phyloP scores from a whole-genome alignment of 768 basidiomycete species.

The Boletus rubropictus region DNA sequence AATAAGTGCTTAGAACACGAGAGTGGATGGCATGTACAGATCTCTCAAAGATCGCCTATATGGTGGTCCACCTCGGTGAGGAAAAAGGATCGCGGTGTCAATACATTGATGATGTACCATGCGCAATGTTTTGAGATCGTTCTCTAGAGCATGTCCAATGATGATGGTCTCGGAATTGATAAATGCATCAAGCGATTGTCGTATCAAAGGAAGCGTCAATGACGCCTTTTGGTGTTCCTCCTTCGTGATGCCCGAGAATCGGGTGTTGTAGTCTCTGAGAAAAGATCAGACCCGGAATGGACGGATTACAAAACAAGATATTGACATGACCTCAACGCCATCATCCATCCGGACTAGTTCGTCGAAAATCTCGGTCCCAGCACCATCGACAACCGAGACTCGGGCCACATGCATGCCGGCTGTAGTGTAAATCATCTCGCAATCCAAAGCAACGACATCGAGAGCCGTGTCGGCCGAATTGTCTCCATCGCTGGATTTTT shows the following conservation, averaged over 20 bases:
- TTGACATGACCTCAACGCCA: slow-evolving; percentile 71
- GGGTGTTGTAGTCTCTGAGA: slow-evolving; percentile 81
- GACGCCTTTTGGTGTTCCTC: slow-evolving; percentile 56
- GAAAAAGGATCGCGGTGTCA: slow-evolving; percentile 85
- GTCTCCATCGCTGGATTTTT: slow-evolving; percentile 1
- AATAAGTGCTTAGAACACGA: slow-evolving; percentile 1
- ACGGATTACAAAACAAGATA: slow-evolving; percentile 9
- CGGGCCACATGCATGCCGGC: slow-evolving; percentile 88
- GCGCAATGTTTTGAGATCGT: slow-evolving; percentile 86
- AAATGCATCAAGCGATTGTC: slow-evolving; percentile 60
- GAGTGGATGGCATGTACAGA: slow-evolving; percentile 45
- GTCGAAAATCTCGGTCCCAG: slow-evolving; percentile 73
- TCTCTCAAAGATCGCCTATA: slow-evolving; percentile 78
- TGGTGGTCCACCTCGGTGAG: slow-evolving; percentile 71
- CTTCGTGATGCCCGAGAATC: slow-evolving; percentile 77
- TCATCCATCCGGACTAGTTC: slow-evolving; percentile 77
- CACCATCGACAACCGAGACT: slow-evolving; percentile 80
- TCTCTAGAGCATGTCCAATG: slow-evolving; percentile 88
- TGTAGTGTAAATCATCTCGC: slow-evolving; percentile 95
- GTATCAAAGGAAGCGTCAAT: slow-evolving; percentile 60
- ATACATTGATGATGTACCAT: slow-evolving; percentile 81
- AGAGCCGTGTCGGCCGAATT: slow-evolving; percentile 36
- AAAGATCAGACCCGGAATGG: slow-evolving; percentile 1
- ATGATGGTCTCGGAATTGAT: slow-evolving; percentile 80
- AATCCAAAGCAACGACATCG: slow-evolving; percentile 87